Percentiles rank a stretch among this genome's conserved stretches.
Conservation (phyloP, 805 yeast species). For the Candida khao-thaluensis region DNA sequence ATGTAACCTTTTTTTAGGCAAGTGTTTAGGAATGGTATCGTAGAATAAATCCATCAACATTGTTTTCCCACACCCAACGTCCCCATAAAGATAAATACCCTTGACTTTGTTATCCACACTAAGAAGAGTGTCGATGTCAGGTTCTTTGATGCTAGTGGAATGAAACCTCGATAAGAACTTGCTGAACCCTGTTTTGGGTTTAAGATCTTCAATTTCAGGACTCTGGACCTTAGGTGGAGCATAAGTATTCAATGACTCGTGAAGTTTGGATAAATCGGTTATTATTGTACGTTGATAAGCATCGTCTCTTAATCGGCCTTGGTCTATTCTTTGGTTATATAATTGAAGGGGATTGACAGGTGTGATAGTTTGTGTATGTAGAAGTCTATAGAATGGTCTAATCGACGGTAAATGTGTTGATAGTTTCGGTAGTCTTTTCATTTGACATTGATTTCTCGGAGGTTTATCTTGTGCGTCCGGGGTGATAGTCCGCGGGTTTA, state of each 20-base stretch:
- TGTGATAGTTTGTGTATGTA: not conserved
- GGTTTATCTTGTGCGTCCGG: no score
- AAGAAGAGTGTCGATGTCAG: constrained; percentile 12
- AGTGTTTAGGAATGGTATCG: constrained; percentile 71
- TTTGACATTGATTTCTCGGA: not conserved
- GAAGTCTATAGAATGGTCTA: no score
- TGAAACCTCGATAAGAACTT: constrained; percentile 26
- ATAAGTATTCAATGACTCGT: constrained; percentile 53
- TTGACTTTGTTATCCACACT: constrained; percentile 45
- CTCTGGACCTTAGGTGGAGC: constrained; percentile 57
- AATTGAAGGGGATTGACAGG: constrained; percentile 32
- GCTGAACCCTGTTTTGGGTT: constrained; percentile 47
- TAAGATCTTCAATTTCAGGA: constrained; percentile 52
- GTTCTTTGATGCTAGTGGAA: constrained; percentile 11
- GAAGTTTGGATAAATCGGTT: constrained; percentile 56
- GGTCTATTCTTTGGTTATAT: constrained; percentile 48
- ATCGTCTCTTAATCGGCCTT: constrained; percentile 64
- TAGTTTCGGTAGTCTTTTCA: constrained; percentile 1
- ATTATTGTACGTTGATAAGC: constrained; percentile 77
- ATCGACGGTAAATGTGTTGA: no score
- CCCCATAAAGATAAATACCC: constrained; percentile 93
- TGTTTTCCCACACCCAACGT: constrained; percentile 98
- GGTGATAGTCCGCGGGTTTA: no score
- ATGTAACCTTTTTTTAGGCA: constrained; percentile 80
- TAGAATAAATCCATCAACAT: constrained; percentile 97